Conservation (phyloP, 1,139 yeast species). For the Sugiyamaella pinicola region DNA sequence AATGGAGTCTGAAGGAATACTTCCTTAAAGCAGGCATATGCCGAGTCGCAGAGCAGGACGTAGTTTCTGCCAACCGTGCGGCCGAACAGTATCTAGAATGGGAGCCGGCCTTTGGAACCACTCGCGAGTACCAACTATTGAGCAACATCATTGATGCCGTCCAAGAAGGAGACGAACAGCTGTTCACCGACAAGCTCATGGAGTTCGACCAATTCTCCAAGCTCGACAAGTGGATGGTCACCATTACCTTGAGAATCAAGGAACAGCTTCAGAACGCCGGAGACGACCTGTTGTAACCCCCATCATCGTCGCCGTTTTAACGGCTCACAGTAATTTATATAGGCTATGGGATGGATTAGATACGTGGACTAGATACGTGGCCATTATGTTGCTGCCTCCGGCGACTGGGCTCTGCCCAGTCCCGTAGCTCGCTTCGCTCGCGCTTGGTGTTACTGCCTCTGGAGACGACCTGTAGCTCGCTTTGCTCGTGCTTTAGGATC, state of each 20-base stretch:
- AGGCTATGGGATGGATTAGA: neutral
- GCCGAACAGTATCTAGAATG: constrained; percentile 63
- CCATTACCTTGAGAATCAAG: constrained; percentile 79
- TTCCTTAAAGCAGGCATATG: constrained; percentile 83
- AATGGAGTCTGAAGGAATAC: constrained; percentile 93
- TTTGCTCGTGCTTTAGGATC: no score
- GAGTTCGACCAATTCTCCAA: constrained; percentile 88
- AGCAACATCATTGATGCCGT: constrained; percentile 70
- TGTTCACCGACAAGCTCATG: constrained; percentile 70
- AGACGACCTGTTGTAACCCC: constrained; percentile 50
- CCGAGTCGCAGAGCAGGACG: constrained; percentile 75
- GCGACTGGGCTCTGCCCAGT: neutral
- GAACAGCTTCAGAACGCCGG: constrained; percentile 71
- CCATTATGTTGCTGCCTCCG: neutral
- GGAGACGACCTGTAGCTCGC: no score
- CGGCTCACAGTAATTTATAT: neutral
- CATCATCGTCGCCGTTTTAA: neutral
- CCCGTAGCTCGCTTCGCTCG: neutral
- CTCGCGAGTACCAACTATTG: constrained; percentile 72
- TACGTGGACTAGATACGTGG: neutral
- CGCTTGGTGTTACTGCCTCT: no score
- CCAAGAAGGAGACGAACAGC: constrained; percentile 77
- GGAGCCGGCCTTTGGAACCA: constrained; percentile 76
- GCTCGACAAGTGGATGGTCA: constrained; percentile 92
- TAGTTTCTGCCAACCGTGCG: constrained; percentile 80